These are phyloP conservation scores for Colletotrichum theobromicola DNA, from an alignment of 2,329 filamentous ascomycete species.

Conservation along the genomic window DNA sequence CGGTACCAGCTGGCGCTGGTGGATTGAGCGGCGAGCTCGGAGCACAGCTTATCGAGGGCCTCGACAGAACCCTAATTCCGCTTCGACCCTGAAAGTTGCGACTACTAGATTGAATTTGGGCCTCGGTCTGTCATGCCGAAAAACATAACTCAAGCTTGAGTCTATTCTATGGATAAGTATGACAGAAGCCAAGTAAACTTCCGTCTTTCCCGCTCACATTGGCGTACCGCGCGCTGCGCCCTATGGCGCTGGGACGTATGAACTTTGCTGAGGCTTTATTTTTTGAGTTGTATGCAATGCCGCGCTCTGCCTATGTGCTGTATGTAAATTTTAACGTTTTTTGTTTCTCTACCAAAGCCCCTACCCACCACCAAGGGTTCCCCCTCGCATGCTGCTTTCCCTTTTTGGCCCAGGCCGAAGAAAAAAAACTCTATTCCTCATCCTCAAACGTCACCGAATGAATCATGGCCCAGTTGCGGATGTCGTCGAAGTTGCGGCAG, in stretches of 20 bases:
- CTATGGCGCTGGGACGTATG: neutral
- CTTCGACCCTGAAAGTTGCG: neutral
- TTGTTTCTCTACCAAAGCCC: neutral
- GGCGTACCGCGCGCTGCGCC: neutral
- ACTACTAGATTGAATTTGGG: neutral
- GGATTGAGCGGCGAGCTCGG: neutral
- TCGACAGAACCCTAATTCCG: neutral
- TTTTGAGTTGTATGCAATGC: neutral
- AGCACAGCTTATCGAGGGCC: neutral
- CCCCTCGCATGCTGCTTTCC: neutral
- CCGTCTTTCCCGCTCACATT: neutral
- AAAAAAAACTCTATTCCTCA: slow-evolving; percentile 35
- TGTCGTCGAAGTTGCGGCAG: slow-evolving; percentile 58
- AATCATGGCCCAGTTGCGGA: slow-evolving; percentile 57
- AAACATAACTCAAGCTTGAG: neutral
- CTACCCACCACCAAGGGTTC: neutral
- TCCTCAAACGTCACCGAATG: slow-evolving; percentile 53
- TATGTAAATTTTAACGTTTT: neutral
- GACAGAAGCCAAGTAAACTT: neutral
- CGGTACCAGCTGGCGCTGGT: neutral
- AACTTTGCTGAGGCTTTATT: slow-evolving; percentile 1
- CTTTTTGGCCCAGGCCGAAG: neutral
- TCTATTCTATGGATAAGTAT: neutral
- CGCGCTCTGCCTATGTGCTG: neutral
- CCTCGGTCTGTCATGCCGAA: neutral